Evolutionary conservation across 1,284 basidiomycete species (phyloP), one percentile per base, ranked within the genome.

Genomic region (Irpex sp.): DNA sequence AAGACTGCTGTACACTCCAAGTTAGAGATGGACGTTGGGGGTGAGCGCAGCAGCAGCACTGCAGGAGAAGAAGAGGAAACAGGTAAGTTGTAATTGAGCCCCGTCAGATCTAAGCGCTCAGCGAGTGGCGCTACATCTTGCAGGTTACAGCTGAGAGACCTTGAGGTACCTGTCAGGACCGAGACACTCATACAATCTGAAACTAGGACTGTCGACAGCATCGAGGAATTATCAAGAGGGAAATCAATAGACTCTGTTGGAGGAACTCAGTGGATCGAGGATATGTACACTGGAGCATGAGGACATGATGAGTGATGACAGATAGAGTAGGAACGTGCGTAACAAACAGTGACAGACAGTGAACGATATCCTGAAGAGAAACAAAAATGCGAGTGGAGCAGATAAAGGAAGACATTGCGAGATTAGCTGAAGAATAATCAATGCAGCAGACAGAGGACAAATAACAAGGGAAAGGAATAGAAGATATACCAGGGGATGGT

Each of bases 301-400:
- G 19, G 68, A 66, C 69, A 67, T 67, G 70, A 69, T 71, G 72
- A 70, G 69, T 69, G 66, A 66, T 65, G 65, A 64, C 63, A 65
- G 69, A 64, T 66, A 64, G 65, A 68, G 63, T 61, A 70, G 65
- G 65, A 51, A 50, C 64, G 59, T 61, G 55, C 60, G 58, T 64
- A 69, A 58, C 66, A 64, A 65, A 57, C 35, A 57, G 37, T 21
- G 51, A 19, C 66, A 64, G 64, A 57, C 35, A 57, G 37, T 21
- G 51, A 19, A 50, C 59, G 19, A 33, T 49, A 54, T 54, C 11
- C 51, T 31, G 31, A 7, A 53, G 21, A 61, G 65, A 61, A 67
- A 63, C 59, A 49, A 63, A 55, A 53, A 62, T 51, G 50, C 49
- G 47, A 46, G n/a, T 50, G 49, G 3, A 50, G 49, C 49, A 50